Base-by-base conservation (phyloP, 805 yeast species). In the Ogataea parapolymorpha region DNA sequence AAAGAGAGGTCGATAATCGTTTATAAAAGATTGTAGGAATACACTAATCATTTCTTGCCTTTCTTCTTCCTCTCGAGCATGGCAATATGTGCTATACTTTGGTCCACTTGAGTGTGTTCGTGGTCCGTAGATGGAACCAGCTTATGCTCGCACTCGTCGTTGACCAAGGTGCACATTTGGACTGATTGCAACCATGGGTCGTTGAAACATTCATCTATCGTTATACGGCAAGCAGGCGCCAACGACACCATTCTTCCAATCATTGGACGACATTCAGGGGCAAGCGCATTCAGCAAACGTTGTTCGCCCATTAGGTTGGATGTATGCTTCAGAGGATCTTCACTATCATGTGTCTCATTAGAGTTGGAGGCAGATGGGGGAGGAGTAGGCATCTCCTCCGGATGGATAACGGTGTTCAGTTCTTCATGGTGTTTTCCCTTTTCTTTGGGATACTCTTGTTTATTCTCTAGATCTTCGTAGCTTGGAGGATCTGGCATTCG, bases 1-100 rank as follows among this genome's bases (percentile, higher is more conserved):
- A 18, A 18, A 18, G 10, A n/a, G n/a, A 32, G 27, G 36, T 23
- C 18, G 28, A 23, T 32, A 14, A 13, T 17, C 25, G 13, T n/a
- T 18, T 26, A 16, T 26, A 28, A 18, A 27, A 17, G 23, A n/a
- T 14, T 20, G 10, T 27, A 32, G 15, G 20, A n/a, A 27, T 18
- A 27, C 33, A 11, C 6, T 20, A 15, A 10, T 13, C 16, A 47
- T 45, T 44, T 48, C 43, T 35, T 49, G 26, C 43, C 37, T 58
- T 75, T 68, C 67, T 86, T 90, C 59, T 81, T 85, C 70, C 81
- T 85, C 59, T 90, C 97, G 50, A 90, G 74, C 44, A 90, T 83
- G 9, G 97, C 96, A 66, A 90, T 90, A 62, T 90, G 98, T 0
- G 98, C 98, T 53, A 87, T 95, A 45, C 87, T 81, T 60, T 86